A percentile compares a stretch with the other conserved stretches of the same genome.
Evolutionary conservation across 768 basidiomycete species (phyloP).

Genomic region (Piloderma croceum): DNA sequence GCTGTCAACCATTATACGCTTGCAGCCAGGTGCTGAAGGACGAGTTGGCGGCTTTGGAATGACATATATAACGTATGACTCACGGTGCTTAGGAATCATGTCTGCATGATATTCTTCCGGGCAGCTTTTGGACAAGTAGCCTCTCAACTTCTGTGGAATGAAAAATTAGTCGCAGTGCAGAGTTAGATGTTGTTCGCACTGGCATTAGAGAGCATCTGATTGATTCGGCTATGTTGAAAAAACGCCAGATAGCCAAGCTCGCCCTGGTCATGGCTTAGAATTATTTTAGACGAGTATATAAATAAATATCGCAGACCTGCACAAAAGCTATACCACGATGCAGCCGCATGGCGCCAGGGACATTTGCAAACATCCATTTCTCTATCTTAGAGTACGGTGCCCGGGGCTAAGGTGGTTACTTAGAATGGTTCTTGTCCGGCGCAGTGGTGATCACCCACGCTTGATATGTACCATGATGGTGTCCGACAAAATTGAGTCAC

Average conservation of each 20-base stretch:
- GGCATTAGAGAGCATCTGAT: slow-evolving; percentile 26
- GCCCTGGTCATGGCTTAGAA: too few species aligned
- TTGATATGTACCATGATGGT: neutral
- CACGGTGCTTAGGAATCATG: slow-evolving; percentile 50
- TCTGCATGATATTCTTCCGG: slow-evolving; percentile 43
- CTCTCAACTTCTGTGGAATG: slow-evolving; percentile 30
- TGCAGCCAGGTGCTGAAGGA: slow-evolving; percentile 50
- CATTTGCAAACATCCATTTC: slow-evolving; percentile 50
- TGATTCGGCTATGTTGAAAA: too few species aligned
- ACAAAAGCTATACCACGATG: too few species aligned
- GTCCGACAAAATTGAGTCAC: slow-evolving; percentile 47
- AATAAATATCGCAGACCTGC: too few species aligned
- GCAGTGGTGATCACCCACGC: neutral
- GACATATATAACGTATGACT: too few species aligned
- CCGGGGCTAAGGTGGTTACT: too few species aligned
- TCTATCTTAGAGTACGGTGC: slow-evolving; percentile 39
- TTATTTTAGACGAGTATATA: too few species aligned
- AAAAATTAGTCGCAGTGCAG: slow-evolving; percentile 6
- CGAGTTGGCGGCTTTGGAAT: neutral
- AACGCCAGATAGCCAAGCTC: too few species aligned
- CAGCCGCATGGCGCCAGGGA: slow-evolving; percentile 44
- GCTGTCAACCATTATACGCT: slow-evolving; percentile 57
- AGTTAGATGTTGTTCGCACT: slow-evolving; percentile 26
- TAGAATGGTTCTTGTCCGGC: too few species aligned
- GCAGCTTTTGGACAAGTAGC: slow-evolving; percentile 42